These are phyloP conservation scores for Clitoria ternatea DNA, from an alignment of 306 rosid species.

Conservation along the genomic window DNA sequence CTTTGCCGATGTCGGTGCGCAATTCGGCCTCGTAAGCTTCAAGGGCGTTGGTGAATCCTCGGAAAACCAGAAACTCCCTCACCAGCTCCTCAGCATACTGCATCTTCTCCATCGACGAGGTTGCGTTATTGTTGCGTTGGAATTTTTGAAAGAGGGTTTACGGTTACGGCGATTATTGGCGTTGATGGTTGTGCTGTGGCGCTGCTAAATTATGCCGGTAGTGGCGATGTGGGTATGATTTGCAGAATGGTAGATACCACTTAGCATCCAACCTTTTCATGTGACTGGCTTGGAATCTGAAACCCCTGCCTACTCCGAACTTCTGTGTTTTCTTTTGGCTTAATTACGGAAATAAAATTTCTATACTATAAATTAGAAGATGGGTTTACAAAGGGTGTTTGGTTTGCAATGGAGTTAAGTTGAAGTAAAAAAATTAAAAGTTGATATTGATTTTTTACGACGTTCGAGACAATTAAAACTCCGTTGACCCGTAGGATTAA, in stretches of 20 bases:
- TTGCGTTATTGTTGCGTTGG: background rate
- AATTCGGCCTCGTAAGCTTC: conserved; percentile 78
- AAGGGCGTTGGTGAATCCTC: conserved; percentile 83
- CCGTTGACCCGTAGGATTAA: too few relatives aligned
- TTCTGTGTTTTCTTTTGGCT: too few relatives aligned
- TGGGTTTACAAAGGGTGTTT: too few relatives aligned
- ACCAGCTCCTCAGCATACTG: conserved; percentile 89
- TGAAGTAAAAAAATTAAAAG: too few relatives aligned
- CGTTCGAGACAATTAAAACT: too few relatives aligned
- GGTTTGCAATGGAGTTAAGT: too few relatives aligned
- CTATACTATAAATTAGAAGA: too few relatives aligned
- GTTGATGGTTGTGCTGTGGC: background rate
- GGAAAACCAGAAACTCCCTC: conserved; percentile 81
- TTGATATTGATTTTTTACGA: too few relatives aligned
- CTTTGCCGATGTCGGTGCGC: conserved; percentile 66
- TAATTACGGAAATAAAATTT: too few relatives aligned
- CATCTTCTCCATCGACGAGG: conserved; percentile 66
- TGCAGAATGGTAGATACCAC: background rate
- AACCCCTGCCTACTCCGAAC: too few relatives aligned
- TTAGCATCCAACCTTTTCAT: background rate
- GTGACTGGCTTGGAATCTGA: background rate
- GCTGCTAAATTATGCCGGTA: background rate
- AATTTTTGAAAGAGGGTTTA: background rate
- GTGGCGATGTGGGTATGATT: background rate
- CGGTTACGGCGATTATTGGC: background rate